Base-by-base conservation (phyloP, 140 eudicot genomes). In the Cichorium intybus region DNA sequence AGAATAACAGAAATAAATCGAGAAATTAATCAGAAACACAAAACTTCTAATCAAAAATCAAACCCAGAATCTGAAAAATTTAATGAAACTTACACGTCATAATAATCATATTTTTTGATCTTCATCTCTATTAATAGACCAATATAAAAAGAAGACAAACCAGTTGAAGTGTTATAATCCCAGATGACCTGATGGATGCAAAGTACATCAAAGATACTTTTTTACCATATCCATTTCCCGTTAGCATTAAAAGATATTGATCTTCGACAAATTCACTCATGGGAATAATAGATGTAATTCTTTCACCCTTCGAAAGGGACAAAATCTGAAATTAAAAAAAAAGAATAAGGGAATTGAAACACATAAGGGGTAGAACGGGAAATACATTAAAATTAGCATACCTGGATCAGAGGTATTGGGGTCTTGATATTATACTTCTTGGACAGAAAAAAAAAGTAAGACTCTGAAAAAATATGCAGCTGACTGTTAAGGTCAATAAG, bases 141-240 rank as follows among this genome's bases (percentile, higher is more conserved):
- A 26, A 39, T 64, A 57, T 16, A 65, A 46, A 15, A 65, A 20
- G 58, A 68, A 50, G 60, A 81, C 95, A 48, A 66, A 93, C 99
- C 99, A 93, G 73, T 69, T 84, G 92, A 69, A 89, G 94, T 58
- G 99, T 95, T 69, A 88, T 93, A 29, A 93, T 88, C 69, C 99
- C 99, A 0, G 97, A 75, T 20, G 80, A 66, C 83, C 99, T 84
- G 69, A 93, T 88, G 20, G 97, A 89, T 64, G 95, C 84, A 68
- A 93, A 93, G 71, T 69, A 88, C 70, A 71, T 84, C 81, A 93
- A 80, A 33, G 99, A 86, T 54, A 86, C 84, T 84, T 88, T 93
- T 64, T 93, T 93, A 51, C 85, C 82, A 77, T 93, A 93, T 16
- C 99, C 97, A 60, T 93, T 86, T 33, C 83, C 92, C 14, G 99